Base-by-base conservation (phyloP, 1,284 basidiomycete genomes). In the Agroathelia rolfsii region DNA sequence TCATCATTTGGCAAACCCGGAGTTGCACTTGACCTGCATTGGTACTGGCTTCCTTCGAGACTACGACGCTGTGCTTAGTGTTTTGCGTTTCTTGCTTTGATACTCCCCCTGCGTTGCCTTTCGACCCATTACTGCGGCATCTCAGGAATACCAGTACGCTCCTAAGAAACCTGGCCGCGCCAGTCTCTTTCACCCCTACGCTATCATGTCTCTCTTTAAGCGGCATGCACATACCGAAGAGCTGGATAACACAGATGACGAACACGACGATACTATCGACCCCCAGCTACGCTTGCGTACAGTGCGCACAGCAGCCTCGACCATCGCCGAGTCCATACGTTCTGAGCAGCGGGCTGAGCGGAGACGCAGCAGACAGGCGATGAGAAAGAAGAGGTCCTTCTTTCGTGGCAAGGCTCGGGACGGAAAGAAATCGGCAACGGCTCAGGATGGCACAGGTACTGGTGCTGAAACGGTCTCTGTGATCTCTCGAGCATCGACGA, bases 261-360 rank as follows among this genome's bases (percentile, higher is more conserved):
- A 77, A 44, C 50, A 67, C 45, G 69, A 74, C 47, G 65, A 72
- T 58, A 63, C 61, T 34, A 80, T 92, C 46, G 88, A 93, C 64
- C 82, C 85, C 10, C 77, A 88, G 47, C 68, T 90, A 6, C 77
- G 85, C 20, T 66, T 95, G 34, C 74, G 87, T 35, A 92, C 89
- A 0, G 85, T 89, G 13, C 76, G 81, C 43, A 94, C 90, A 2
- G 89, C 90, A 2, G 78, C 84, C 9, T 87, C 82, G 12, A 87
- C 85, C 18, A 78, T 94, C 43, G 83, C 85, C 43, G 87, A 92
- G 59, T 84, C 81, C 6, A 77, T 85, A 33, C 71, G 73, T 32
- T 72, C 78, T 28, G 89, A 94, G 51, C 69, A 76, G 41, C 68
- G 79, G 33, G 75, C 77, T 6, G 72, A 80, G 47, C 62, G 69